These are phyloP conservation scores for Chamaecyparis obtusa DNA, from an alignment of 75 land plant species.

Conservation along the genomic window DNA sequence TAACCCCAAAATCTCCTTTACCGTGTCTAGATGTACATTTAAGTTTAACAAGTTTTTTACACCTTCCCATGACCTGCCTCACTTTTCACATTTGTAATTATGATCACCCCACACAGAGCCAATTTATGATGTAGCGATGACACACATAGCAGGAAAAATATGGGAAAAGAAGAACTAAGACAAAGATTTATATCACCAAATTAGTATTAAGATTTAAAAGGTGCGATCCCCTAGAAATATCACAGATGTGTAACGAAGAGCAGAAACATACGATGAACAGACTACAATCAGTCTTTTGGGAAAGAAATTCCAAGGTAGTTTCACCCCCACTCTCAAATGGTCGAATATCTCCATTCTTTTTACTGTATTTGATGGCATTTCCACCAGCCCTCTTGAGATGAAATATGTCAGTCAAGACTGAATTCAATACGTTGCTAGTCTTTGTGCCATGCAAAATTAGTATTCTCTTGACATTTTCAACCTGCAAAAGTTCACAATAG, in stretches of 20 bases:
- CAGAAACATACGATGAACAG: conserved; percentile 58
- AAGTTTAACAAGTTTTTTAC: too few relatives aligned
- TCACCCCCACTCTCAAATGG: conserved; percentile 95
- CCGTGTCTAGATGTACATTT: neutral
- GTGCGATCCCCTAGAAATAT: neutral
- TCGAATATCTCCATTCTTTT: conserved; percentile 69
- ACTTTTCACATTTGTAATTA: too few relatives aligned
- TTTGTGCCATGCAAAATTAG: conserved; percentile 86
- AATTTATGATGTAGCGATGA: neutral
- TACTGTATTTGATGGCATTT: conserved; percentile 55
- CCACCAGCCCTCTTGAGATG: conserved; percentile 65
- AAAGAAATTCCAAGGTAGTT: conserved; percentile 81
- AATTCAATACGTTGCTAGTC: conserved; percentile 56
- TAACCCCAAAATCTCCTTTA: neutral
- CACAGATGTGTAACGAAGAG: neutral
- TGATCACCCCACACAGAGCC: too few relatives aligned
- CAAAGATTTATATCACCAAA: neutral
- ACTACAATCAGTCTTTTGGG: conserved; percentile 91
- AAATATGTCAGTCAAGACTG: conserved; percentile 64
- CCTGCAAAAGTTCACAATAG: conserved; percentile 21
- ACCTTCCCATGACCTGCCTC: too few relatives aligned
- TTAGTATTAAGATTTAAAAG: neutral
- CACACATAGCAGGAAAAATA: neutral
- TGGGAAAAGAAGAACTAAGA: neutral
- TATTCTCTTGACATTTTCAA: conserved; percentile 84